Percentiles rank a stretch among this genome's conserved stretches.
phyloP scores from a whole-genome alignment of 768 basidiomycete genomes.

The Pleurotus giganteus region DNA sequence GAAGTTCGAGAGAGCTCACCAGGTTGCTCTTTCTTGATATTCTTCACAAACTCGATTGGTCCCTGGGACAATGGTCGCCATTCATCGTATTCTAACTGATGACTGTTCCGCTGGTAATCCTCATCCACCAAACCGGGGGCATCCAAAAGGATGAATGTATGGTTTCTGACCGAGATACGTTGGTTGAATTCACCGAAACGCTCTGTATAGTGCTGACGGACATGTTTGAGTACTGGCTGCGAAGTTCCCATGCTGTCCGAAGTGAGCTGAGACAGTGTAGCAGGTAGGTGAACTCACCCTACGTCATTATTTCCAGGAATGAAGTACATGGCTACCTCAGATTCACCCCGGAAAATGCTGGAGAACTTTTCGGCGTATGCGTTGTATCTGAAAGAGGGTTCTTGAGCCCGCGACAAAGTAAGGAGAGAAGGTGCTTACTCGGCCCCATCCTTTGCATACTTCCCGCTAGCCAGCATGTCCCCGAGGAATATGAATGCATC shows the following conservation, averaged over 20 bases:
- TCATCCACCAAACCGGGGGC: slow-evolving; percentile 82
- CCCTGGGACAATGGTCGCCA: slow-evolving; percentile 57
- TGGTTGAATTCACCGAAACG: slow-evolving; percentile 73
- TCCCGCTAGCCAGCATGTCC: slow-evolving; percentile 71
- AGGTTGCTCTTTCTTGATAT: slow-evolving; percentile 38
- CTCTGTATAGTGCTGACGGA: slow-evolving; percentile 55
- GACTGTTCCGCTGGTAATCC: slow-evolving; percentile 64
- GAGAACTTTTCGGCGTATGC: slow-evolving; percentile 60
- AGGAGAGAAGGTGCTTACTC: slow-evolving; percentile 28
- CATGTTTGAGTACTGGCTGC: slow-evolving; percentile 45
- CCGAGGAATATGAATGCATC: slow-evolving; percentile 74
- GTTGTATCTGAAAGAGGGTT: slow-evolving; percentile 47
- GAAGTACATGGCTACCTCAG: slow-evolving; percentile 45
- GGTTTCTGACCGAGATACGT: slow-evolving; percentile 59
- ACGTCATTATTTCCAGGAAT: slow-evolving; percentile 86
- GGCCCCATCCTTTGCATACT: slow-evolving; percentile 44
- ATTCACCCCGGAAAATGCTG: slow-evolving; percentile 48
- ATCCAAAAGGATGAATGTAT: slow-evolving; percentile 71
- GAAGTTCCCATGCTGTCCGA: slow-evolving; percentile 52
- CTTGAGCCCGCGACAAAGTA: background rate
- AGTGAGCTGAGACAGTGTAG: background rate
- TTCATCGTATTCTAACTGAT: slow-evolving; percentile 44
- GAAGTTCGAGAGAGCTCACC: slow-evolving; percentile 1
- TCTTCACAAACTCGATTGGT: slow-evolving; percentile 58
- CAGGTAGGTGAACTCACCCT: slow-evolving; percentile 36